Conservation (phyloP, 371 early-diverging fungal genomes). For the Syncephalastrum racemosum region DNA sequence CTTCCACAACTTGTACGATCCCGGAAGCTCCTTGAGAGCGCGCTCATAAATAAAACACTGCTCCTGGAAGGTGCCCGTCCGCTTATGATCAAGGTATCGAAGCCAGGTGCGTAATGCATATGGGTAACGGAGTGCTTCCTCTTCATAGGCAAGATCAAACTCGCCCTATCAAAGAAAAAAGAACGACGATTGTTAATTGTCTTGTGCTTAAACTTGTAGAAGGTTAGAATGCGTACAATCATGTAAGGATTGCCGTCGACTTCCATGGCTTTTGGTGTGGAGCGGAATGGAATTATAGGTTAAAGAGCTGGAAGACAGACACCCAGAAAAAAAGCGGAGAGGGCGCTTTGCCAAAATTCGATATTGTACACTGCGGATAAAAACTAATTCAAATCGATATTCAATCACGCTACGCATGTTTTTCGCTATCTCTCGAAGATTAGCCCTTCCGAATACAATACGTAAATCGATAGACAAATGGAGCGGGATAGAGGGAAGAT, state of each 20-base stretch:
- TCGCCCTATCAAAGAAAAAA: conserved; percentile 42
- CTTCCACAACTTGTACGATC: conserved; percentile 96
- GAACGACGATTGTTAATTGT: no score
- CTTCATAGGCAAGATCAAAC: conserved; percentile 83
- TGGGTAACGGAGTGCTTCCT: conserved; percentile 87
- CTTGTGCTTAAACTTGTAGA: neutral
- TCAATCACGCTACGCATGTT: no score
- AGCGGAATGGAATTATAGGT: neutral
- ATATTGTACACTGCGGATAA: no score
- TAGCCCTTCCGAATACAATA: no score
- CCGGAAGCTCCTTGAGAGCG: conserved; percentile 84
- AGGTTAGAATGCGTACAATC: conserved; percentile 14
- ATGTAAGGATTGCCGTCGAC: conserved; percentile 16
- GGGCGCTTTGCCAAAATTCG: no score
- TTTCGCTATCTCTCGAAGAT: no score
- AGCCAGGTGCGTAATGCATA: conserved; percentile 84
- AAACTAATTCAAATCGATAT: no score
- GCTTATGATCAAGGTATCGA: conserved; percentile 89
- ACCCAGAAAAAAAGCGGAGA: no score
- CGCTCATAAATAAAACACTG: conserved; percentile 82
- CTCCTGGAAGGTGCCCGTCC: conserved; percentile 38
- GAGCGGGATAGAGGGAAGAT: no score
- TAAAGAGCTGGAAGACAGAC: no score
- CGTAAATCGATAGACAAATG: no score
- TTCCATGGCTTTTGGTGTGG: conserved; percentile 2